Base-by-base conservation (phyloP, 202 grass and related monocot genomes). In the Panicum virgatum region DNA sequence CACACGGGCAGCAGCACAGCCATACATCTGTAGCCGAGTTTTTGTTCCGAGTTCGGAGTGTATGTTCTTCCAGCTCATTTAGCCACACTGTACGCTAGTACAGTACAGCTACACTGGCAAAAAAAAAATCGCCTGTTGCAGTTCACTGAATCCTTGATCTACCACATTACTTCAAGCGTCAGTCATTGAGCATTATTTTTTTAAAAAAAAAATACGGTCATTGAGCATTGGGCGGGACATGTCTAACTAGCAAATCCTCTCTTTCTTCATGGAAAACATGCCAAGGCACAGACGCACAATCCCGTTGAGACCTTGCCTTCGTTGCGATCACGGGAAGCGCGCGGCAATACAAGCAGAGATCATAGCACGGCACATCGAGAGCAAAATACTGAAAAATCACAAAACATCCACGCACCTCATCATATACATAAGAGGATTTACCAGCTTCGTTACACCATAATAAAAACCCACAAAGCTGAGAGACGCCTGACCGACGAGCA, bases 371-470 rank as follows among this genome's bases (percentile, higher is more conserved):
- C 12, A 29, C 2, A 53, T 9, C 11, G n/a, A n/a, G 20, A 23
- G 52, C 52, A 32, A 32, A 12, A 30, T 32, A 32, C 2, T 18
- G 43, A 20, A 71, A 29, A 36, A n/a, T 16, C 19, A 69, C 10
- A 45, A 69, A 69, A 29, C 50, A 56, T 10, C 32, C 18, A 66
- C 11, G 47, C n/a, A n/a, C n/a, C 18, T 3, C 25, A 8, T 29
- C 46, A 18, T 18, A 30, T 48, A 78, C 20, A 51, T 34, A 40
- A 18, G 7, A 25, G 9, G 23, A 47, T 65, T 53, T 65, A 50
- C 32, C 62, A 83, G 36, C 47, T 58, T 62, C 74, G 39, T 60
- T 60, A 44, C 37, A 65, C 3, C 80, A 18, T 53, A 56, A 51
- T 36, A 30, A 56, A 80, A 47, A 66, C 3, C 32, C 59, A 46